A percentile compares a stretch with the other conserved stretches of the same genome.
Conservation (phyloP, 2,329 filamentous ascomycete species). For the Gremmenia infestans region DNA sequence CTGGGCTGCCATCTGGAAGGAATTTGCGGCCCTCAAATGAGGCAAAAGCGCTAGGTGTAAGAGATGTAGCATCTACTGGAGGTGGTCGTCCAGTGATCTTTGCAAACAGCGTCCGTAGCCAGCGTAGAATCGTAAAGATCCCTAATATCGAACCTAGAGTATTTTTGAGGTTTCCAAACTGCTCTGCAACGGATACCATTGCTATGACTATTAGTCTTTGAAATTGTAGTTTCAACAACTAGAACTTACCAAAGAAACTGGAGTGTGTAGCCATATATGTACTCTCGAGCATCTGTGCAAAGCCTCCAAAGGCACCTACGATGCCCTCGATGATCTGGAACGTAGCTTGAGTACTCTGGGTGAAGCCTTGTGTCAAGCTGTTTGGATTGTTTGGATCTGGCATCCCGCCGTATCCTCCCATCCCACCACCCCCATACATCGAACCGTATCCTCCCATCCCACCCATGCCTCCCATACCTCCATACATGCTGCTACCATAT, state of each 20-base stretch:
- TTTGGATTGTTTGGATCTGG: conserved; percentile 81
- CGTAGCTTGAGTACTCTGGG: conserved; percentile 89
- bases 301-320: conserved; percentile 92
- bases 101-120: conserved; percentile 85
- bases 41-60: conserved; percentile 89
- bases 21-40: conserved; percentile 69
- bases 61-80: conserved; percentile 77
- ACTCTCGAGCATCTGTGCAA: conserved; percentile 98
- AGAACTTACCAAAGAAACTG: conserved; percentile 83
- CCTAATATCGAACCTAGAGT: conserved; percentile 90
- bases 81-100: conserved; percentile 89
- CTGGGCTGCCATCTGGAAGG: conserved; percentile 58
- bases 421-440: conserved; percentile 39
- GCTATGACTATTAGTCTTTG: conserved; percentile 47
- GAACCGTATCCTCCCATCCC: conserved; percentile 35
- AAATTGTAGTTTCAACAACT: not conserved
- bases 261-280: conserved; percentile 99
- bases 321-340: conserved; percentile 99
- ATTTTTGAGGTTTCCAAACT: conserved; percentile 89
- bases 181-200: conserved; percentile 97
- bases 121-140: conserved; percentile 93
- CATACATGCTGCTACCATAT: conserved; percentile 35
- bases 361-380: conserved; percentile 92
- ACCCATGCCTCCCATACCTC: conserved; percentile 33
- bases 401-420: conserved; percentile 43